phyloP scores from a whole-genome alignment of 352 stramenopile genomes.

The Phytophthora nicotianae region DNA sequence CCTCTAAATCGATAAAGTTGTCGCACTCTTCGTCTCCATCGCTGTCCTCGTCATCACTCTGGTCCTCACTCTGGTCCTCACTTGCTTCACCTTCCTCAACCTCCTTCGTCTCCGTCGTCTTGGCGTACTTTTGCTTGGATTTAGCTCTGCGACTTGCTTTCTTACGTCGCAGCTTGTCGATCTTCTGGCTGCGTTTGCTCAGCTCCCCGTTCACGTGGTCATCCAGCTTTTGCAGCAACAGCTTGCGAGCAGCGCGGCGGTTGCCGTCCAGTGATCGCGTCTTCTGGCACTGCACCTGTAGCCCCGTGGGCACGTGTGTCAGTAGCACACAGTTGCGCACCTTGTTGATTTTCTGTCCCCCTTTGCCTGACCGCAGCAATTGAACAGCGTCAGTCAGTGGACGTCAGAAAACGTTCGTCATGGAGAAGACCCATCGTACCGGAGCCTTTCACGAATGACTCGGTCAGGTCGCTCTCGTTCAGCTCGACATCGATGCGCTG shows the following conservation, averaged over 20 bases:
- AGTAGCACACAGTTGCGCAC: slow-evolving; percentile 90
- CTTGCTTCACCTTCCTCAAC: slow-evolving; percentile 21
- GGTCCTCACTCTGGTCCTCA: slow-evolving; percentile 7
- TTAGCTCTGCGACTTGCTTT: slow-evolving; percentile 66
- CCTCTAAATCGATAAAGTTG: slow-evolving; percentile 27
- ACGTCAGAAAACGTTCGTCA: not conserved
- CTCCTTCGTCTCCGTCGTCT: slow-evolving; percentile 10
- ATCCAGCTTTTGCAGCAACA: slow-evolving; percentile 78
- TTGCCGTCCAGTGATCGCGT: slow-evolving; percentile 84
- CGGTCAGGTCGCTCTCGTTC: slow-evolving; percentile 69
- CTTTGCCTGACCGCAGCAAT: slow-evolving; percentile 52
- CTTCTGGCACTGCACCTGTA: slow-evolving; percentile 82
- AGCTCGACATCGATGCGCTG: slow-evolving; percentile 41
- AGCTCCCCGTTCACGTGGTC: slow-evolving; percentile 69
- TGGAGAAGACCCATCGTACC: slow-evolving; percentile 33
- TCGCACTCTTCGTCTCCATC: slow-evolving; percentile 19
- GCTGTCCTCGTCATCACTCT: slow-evolving; percentile 10
- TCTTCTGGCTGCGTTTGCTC: slow-evolving; percentile 68
- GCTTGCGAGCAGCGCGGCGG: slow-evolving; percentile 68
- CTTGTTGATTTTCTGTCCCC: slow-evolving; percentile 93
- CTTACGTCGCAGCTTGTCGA: slow-evolving; percentile 68
- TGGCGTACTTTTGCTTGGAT: slow-evolving; percentile 62
- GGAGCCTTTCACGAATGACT: slow-evolving; percentile 88
- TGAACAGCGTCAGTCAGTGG: not conserved
- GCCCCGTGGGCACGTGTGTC: slow-evolving; percentile 79